Evolutionary conservation across 179 eudicot genomes (phyloP), one percentile per base, ranked within the genome.

Genomic region (Sideroxylon spinosum): DNA sequence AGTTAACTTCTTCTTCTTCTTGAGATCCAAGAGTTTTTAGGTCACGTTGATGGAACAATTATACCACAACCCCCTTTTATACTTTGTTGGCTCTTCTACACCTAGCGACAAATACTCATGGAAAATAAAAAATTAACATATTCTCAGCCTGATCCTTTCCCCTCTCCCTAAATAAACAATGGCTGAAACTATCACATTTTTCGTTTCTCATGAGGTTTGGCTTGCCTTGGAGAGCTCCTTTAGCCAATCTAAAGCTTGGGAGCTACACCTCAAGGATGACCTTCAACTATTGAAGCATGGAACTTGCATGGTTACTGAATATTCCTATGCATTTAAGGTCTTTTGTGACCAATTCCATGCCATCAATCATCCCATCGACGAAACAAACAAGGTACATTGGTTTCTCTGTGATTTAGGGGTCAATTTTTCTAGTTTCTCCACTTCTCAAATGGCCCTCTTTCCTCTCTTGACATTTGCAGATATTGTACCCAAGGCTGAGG

Each of bases 81-180:
- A 16, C 9, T 3, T 8, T 19, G 9, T 0, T 17, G 48, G 19
- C 48, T 29, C 52, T 29, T 46, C 48, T 29, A 32, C 7, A 9
- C 48, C 49, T 9, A 68, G 32, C 52, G 8, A 19, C 19, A 68
- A 37, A 28, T 68, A 9, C 9, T 17, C 14, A 28, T 68, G 72
- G 50, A 32, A 68, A 29, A 2, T 26, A 1, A 32, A 23, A 3
- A 48, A 77, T 9, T 63, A 77, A 22, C 65, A 65, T 23, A 22
- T 55, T 25, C 63, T 77, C 16, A 66, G 23, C 20, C 14, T 77
- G 1, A 73, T 77, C 12, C 49, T 46, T 0, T 66, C 63, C 8
- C 50, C 73, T 7, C 49, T 70, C 19, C 28, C 75, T 9, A 44
- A 78, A 59, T 68, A 78, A 78, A 57, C 80, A 37, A 78, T 78